Percentiles rank a stretch among this genome's conserved stretches.
These are phyloP conservation scores for Aspergillus asperescens DNA, from an alignment of 495 filamentous ascomycete genomes.

Conservation along the genomic window DNA sequence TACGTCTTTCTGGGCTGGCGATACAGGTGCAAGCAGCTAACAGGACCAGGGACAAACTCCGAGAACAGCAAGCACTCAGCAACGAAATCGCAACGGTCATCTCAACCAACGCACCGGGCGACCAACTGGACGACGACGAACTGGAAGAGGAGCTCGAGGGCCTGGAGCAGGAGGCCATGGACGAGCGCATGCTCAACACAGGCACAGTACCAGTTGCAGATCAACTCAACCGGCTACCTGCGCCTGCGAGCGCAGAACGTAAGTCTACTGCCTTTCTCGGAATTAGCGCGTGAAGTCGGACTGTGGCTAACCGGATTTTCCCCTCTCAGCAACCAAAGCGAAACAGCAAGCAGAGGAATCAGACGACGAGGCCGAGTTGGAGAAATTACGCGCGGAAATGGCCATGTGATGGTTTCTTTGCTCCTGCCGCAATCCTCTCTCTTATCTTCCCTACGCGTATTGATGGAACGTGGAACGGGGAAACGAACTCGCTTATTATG, in stretches of 20 bases:
- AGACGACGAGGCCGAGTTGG: conserved; percentile 93
- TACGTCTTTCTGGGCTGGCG: conserved; percentile 44
- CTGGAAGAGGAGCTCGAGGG: conserved; percentile 71
- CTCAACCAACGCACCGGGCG: conserved; percentile 61
- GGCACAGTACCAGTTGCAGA: conserved; percentile 69
- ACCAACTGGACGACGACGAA: conserved; percentile 79
- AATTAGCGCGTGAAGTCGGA: background rate
- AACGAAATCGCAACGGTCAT: conserved; percentile 88
- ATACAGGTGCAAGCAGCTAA: background rate
- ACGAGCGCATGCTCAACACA: conserved; percentile 88
- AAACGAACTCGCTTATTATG: background rate
- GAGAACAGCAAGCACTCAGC: conserved; percentile 86
- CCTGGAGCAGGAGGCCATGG: conserved; percentile 81
- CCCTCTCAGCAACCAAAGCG: conserved; percentile 40
- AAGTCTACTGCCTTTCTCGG: conserved; percentile 37
- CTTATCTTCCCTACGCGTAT: conserved; percentile 3
- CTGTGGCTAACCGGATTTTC: conserved; percentile 1
- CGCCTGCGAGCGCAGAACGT: conserved; percentile 68
- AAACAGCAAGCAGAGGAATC: conserved; percentile 57
- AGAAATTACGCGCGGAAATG: conserved; percentile 95
- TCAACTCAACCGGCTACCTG: conserved; percentile 66
- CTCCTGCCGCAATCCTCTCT: background rate
- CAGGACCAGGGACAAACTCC: conserved; percentile 71
- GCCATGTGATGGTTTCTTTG: conserved; percentile 54
- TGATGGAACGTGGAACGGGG: background rate